Evolutionary conservation across 2,329 filamentous ascomycete genomes (phyloP).

Genomic region (Microthyrium microscopicum): DNA sequence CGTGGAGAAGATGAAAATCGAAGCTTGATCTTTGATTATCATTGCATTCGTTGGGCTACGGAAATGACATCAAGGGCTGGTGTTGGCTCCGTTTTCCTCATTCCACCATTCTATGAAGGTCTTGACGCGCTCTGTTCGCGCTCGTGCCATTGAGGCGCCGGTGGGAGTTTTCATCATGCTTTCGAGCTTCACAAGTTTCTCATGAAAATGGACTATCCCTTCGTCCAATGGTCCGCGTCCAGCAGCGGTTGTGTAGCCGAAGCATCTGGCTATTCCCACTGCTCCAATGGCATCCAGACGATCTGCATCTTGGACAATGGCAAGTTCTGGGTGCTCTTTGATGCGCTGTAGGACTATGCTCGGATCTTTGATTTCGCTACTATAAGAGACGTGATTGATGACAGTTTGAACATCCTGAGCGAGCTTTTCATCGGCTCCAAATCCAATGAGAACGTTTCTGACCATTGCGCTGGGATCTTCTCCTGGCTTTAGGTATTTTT

Average conservation of each 20-base stretch:
- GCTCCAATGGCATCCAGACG: conserved; percentile 81
- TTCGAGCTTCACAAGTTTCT: conserved; percentile 54
- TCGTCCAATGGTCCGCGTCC: conserved; percentile 33
- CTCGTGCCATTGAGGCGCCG: conserved; percentile 31
- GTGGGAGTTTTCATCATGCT: conserved; percentile 41
- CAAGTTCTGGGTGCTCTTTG: conserved; percentile 46
- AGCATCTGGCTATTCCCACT: conserved; percentile 63
- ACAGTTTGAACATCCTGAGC: conserved; percentile 54
- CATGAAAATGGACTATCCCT: conserved; percentile 57
- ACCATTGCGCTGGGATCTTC: conserved; percentile 35
- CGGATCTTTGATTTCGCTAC: conserved; percentile 50
- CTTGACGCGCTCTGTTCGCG: conserved; percentile 30
- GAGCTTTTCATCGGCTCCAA: conserved; percentile 40
- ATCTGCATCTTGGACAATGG: conserved; percentile 82
- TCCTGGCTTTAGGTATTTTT: conserved; percentile 48
- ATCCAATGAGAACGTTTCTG: conserved; percentile 37
- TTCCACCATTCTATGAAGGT: conserved; percentile 38
- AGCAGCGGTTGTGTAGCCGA: conserved; percentile 55
- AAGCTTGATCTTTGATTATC: too few relatives aligned
- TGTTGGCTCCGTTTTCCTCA: too few relatives aligned
- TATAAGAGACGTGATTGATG: conserved; percentile 63
- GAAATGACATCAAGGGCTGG: too few relatives aligned
- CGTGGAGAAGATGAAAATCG: conserved; percentile 22
- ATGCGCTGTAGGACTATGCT: conserved; percentile 43
- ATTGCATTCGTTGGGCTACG: too few relatives aligned